Conservation (phyloP, 2,329 filamentous ascomycete species). For the Talaromyces funiculosus region DNA sequence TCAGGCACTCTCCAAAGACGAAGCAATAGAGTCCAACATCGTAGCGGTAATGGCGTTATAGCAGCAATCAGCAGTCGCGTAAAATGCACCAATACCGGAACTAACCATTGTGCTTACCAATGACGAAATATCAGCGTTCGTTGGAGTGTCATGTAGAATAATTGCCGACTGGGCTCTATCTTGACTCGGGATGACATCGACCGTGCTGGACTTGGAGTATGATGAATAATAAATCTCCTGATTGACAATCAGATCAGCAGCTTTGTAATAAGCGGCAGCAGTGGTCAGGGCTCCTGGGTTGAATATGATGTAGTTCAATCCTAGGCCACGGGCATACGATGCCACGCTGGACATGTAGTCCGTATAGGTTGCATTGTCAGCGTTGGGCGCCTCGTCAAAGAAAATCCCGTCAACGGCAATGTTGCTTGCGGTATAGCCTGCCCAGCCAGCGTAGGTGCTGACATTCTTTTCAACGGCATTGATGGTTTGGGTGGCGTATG, state of each 20-base stretch:
- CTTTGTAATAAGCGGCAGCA: conserved; percentile 4
- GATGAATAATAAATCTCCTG: conserved; percentile 2
- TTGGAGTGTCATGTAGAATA: conserved; percentile 7
- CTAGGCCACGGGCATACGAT: not conserved
- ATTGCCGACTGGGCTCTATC: conserved; percentile 8
- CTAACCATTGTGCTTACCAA: not conserved
- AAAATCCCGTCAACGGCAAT: conserved; percentile 12
- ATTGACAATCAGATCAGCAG: conserved; percentile 9
- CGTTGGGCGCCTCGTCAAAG: conserved; percentile 10
- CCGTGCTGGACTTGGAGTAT: not conserved
- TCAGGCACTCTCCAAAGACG: not conserved
- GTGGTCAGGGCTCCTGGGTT: conserved; percentile 9
- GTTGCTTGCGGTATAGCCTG: conserved; percentile 5
- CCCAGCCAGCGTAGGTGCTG: conserved; percentile 10
- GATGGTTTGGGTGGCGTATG: not conserved
- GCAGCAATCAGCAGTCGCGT: conserved; percentile 10
- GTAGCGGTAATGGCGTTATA: not conserved
- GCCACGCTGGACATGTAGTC: conserved; percentile 4
- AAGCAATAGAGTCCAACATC: not conserved
- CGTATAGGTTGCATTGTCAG: not conserved
- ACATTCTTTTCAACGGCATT: not conserved
- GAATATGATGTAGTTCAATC: conserved; percentile 6
- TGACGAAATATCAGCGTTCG: not conserved
- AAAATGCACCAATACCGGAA: conserved; percentile 8
- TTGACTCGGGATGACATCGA: not conserved